Evolutionary conservation across 176 grass and related monocot species (phyloP).

Genomic region (Lolium rigidum): DNA sequence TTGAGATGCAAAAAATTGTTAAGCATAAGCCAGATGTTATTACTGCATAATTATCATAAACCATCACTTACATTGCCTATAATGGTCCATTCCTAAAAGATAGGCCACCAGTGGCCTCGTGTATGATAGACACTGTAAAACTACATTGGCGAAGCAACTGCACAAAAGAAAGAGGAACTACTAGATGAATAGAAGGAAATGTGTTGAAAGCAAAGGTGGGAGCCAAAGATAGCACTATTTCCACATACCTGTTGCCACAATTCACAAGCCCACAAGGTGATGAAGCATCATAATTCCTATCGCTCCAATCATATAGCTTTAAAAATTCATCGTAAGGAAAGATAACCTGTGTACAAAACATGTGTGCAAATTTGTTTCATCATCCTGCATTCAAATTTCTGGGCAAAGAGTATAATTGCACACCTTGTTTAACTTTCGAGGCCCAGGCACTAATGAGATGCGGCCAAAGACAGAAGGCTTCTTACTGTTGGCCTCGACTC

Average conservation of each 20-base stretch:
- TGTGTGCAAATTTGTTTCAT: constrained; percentile 24
- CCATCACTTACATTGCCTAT: constrained; percentile 73
- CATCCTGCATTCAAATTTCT: neutral
- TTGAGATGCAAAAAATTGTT: constrained; percentile 24
- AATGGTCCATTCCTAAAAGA: constrained; percentile 84
- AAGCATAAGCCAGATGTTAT: constrained; percentile 27
- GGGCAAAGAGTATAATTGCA: constrained; percentile 19
- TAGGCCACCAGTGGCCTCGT: constrained; percentile 92
- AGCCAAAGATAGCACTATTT: constrained; percentile 10
- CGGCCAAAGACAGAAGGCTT: constrained; percentile 55
- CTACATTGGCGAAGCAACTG: constrained; percentile 99
- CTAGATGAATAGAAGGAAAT: constrained; percentile 40
- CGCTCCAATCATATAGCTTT: constrained; percentile 79
- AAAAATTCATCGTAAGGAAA: constrained; percentile 94
- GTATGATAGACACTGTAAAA: constrained; percentile 90
- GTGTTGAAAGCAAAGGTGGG: constrained; percentile 29
- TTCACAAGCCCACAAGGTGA: constrained; percentile 90
- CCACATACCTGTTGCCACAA: constrained; percentile 85
- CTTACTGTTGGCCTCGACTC: constrained; percentile 45
- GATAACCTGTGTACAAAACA: constrained; percentile 62
- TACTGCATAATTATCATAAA: constrained; percentile 27
- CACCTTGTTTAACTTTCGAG: constrained; percentile 59
- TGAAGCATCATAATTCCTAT: constrained; percentile 41
- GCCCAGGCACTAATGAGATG: constrained; percentile 60
- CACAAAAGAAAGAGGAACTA: constrained; percentile 44